Evolutionary conservation across 2,329 filamentous ascomycete genomes (phyloP).

Genomic region (Fusarium anguioides): DNA sequence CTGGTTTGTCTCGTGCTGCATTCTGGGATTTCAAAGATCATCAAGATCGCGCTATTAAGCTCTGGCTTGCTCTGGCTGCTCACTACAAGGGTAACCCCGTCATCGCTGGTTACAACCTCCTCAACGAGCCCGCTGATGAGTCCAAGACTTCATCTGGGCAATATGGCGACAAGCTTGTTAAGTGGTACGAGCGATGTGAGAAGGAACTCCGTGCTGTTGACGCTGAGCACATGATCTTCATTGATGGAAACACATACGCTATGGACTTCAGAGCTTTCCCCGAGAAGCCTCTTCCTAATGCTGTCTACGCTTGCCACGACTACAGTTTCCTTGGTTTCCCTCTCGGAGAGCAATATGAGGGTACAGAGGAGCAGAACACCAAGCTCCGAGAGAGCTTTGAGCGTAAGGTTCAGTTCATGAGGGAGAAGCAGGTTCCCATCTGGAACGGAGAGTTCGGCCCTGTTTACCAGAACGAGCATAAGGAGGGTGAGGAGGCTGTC

Average conservation of each 20-base stretch:
- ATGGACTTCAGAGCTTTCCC: constrained; percentile 62
- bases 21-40: constrained; percentile 61
- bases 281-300: constrained; percentile 56
- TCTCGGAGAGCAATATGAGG: constrained; percentile 52
- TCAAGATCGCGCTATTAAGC: constrained; percentile 57
- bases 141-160: constrained; percentile 39
- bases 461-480: constrained; percentile 54
- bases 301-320: constrained; percentile 65
- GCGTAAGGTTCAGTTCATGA: too few relatives aligned
- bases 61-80: constrained; percentile 56
- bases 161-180: constrained; percentile 48
- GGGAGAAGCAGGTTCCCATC: too few relatives aligned
- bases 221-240: constrained; percentile 61
- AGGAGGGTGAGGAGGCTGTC: constrained; percentile 52
- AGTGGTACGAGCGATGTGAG: constrained; percentile 56
- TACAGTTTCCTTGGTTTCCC: constrained; percentile 65
- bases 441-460: constrained; percentile 65
- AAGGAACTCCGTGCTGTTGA: constrained; percentile 55
- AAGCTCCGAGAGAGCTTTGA: constrained; percentile 54
- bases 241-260: constrained; percentile 65
- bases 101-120: constrained; percentile 55
- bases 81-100: constrained; percentile 57
- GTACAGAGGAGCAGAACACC: constrained; percentile 55
- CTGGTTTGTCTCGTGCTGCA: constrained; percentile 51
- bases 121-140: constrained; percentile 50